phyloP scores from a whole-genome alignment of 306 rosid species.

The Senna siamea region DNA sequence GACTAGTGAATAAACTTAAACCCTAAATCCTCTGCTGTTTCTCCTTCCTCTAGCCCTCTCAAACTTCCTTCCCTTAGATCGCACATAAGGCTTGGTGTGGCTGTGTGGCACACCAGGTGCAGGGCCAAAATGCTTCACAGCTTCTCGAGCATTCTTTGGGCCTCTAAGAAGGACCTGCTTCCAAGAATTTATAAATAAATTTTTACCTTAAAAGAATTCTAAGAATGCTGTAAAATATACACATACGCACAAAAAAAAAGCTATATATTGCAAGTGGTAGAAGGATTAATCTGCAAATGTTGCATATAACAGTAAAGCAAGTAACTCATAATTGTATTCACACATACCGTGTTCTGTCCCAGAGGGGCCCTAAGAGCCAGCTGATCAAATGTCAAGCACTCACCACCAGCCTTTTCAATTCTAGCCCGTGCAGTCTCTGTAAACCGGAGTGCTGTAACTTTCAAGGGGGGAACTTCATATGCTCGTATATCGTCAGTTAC shows the following conservation, averaged over 20 bases:
- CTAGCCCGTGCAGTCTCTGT: slow-evolving; percentile 86
- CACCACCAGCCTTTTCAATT: slow-evolving; percentile 80
- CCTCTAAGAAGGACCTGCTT: slow-evolving; percentile 78
- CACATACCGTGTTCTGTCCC: slow-evolving; percentile 78
- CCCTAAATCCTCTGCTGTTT: slow-evolving; percentile 74
- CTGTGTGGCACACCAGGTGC: slow-evolving; percentile 95
- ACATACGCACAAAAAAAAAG: no score
- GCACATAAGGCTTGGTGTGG: slow-evolving; percentile 76
- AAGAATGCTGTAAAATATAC: no score
- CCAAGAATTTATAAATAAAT: not conserved
- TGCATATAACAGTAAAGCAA: not conserved
- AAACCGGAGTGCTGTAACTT: slow-evolving; percentile 69
- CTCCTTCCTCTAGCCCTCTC: slow-evolving; percentile 84
- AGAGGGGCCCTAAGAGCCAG: slow-evolving; percentile 78
- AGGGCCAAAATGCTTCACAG: slow-evolving; percentile 84
- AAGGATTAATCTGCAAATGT: no score
- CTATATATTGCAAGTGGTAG: no score
- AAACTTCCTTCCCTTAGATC: slow-evolving; percentile 76
- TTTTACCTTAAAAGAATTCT: no score
- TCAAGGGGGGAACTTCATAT: slow-evolving; percentile 71
- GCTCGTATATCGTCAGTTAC: slow-evolving; percentile 74
- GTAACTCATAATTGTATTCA: not conserved
- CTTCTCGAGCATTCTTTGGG: slow-evolving; percentile 78
- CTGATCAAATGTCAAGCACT: slow-evolving; percentile 83
- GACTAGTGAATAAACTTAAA: slow-evolving; percentile 36